Evolutionary conservation across 2,329 filamentous ascomycete genomes (phyloP).

Genomic region (Fusarium mundagurra): DNA sequence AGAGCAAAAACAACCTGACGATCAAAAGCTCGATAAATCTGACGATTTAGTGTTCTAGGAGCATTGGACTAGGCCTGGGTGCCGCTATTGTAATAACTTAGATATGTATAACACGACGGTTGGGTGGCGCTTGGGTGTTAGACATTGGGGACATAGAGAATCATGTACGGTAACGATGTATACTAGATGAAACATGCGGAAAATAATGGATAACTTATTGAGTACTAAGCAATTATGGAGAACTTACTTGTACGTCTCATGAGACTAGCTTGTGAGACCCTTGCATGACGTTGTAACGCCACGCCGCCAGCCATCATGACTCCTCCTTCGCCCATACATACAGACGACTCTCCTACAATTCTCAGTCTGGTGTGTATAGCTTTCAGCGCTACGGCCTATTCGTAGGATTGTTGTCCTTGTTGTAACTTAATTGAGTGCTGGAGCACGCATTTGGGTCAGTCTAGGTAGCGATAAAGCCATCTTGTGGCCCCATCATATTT

Average conservation of each 20-base stretch:
- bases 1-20: constrained; percentile 12
- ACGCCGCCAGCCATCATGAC: constrained; percentile 26
- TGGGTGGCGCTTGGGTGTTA: constrained; percentile 25
- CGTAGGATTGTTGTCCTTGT: background rate
- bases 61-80: background rate
- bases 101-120: constrained; percentile 33
- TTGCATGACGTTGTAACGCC: constrained; percentile 24
- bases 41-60: constrained; percentile 25
- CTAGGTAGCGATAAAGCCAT: background rate
- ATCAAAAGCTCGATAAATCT: constrained; percentile 4
- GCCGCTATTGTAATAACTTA: constrained; percentile 21
- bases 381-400: background rate
- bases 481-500: constrained; percentile 11
- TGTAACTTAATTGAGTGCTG: background rate
- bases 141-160: background rate
- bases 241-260: background rate
- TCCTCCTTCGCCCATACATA: background rate
- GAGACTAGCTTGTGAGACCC: constrained; percentile 24
- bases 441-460: background rate
- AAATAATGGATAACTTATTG: background rate
- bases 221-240: background rate
- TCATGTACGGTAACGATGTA: constrained; percentile 29
- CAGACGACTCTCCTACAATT: background rate
- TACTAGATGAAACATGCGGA: background rate
- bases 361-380: background rate